Evolutionary conservation across 2,329 filamentous ascomycete species (phyloP).

Genomic region (Xylariaceae sp.): DNA sequence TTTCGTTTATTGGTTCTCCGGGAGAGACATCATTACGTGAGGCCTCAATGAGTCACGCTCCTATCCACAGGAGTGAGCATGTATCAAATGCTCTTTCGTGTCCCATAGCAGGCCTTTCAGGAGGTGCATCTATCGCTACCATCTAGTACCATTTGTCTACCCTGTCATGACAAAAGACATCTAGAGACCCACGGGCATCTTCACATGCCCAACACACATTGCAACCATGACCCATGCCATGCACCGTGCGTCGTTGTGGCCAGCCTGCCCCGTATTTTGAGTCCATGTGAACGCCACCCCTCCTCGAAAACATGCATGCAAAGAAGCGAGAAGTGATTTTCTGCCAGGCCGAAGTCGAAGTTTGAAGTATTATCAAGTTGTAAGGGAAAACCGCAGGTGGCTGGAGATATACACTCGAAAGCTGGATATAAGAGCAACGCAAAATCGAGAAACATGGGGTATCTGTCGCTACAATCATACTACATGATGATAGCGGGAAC

Average conservation of each 20-base stretch:
- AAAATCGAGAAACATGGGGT: background rate
- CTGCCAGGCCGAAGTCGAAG: constrained; percentile 17
- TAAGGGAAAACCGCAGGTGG: constrained; percentile 16
- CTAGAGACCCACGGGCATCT: background rate
- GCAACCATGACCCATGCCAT: background rate
- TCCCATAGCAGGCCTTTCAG: too few relatives aligned
- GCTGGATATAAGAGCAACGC: background rate
- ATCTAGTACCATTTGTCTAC: constrained; percentile 16
- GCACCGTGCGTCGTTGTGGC: background rate
- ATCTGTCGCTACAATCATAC: constrained; percentile 19
- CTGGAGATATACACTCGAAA: constrained; percentile 24
- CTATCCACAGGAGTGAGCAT: too few relatives aligned
- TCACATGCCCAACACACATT: background rate
- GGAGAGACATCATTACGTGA: too few relatives aligned
- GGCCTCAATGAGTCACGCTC: too few relatives aligned
- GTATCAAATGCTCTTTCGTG: too few relatives aligned
- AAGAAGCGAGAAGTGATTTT: constrained; percentile 30
- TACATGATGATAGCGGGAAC: constrained; percentile 69
- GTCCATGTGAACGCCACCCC: constrained; percentile 19
- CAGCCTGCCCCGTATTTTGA: constrained; percentile 15
- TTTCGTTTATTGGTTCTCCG: too few relatives aligned
- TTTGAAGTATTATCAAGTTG: constrained; percentile 28
- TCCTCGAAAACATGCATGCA: constrained; percentile 13
- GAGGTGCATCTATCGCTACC: constrained; percentile 9
- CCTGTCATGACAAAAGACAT: constrained; percentile 7